Conservation (phyloP, 345 rosid species). For the Eucalyptus pauciflora region DNA sequence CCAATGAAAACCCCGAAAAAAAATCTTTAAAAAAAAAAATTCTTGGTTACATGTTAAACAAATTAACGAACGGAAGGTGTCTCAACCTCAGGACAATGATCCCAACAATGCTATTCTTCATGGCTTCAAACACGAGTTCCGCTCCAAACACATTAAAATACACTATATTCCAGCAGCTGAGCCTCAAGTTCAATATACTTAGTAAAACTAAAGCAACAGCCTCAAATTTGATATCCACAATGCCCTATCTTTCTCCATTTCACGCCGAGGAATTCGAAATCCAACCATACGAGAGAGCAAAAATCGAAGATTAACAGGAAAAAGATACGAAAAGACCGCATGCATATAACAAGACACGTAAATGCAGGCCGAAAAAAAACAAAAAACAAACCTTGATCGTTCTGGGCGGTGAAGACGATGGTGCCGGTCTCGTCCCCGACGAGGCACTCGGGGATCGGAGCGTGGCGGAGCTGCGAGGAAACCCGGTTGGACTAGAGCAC, state of each 20-base stretch:
- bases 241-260: not conserved
- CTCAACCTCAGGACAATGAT: not conserved
- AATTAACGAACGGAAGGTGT: not conserved
- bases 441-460: constrained; percentile 30
- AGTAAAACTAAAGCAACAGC: not conserved
- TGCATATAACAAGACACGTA: not conserved
- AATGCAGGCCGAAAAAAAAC: not conserved
- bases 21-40: no score
- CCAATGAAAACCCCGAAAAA: not conserved
- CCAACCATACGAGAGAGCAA: not conserved
- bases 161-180: not conserved
- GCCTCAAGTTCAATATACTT: not conserved
- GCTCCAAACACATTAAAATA: not conserved
- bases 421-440: constrained; percentile 35
- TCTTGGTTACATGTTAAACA: not conserved
- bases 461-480: constrained; percentile 10
- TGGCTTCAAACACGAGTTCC: not conserved
- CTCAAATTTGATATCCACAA: not conserved
- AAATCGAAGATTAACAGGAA: not conserved
- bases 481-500: constrained; percentile 16
- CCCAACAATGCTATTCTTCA: not conserved
- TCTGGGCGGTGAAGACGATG: constrained; percentile 27
- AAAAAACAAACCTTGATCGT: constrained; percentile 14
- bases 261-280: not conserved
- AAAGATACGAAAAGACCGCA: not conserved